These are phyloP conservation scores for Nannizzia gypsea DNA, from an alignment of 2,329 filamentous ascomycete species.

Conservation along the genomic window DNA sequence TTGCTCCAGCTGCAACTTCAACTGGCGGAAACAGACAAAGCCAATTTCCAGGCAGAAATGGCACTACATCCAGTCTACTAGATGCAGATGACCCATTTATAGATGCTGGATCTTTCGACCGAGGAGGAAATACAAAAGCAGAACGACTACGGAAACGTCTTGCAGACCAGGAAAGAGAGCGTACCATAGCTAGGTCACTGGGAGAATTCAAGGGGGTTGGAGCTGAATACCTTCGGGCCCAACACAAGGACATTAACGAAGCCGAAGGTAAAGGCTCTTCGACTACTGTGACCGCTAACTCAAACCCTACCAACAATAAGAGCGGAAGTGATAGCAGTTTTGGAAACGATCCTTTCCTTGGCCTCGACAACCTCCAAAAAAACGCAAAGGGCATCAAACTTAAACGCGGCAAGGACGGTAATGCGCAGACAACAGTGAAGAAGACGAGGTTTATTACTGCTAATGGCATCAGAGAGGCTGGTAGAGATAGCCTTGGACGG, in stretches of 20 bases:
- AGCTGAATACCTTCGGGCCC: constrained; percentile 35
- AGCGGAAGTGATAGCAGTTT: not conserved
- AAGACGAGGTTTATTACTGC: constrained; percentile 71
- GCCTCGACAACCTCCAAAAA: constrained; percentile 19
- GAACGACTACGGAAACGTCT: constrained; percentile 34
- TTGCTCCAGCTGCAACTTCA: constrained; percentile 26
- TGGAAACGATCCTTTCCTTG: constrained; percentile 13
- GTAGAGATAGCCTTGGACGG: constrained; percentile 57
- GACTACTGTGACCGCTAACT: constrained; percentile 1
- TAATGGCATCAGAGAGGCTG: constrained; percentile 65
- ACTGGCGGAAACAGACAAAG: not conserved
- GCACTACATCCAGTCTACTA: constrained; percentile 31
- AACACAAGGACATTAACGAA: constrained; percentile 16
- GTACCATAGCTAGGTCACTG: constrained; percentile 34
- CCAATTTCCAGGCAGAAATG: constrained; percentile 5
- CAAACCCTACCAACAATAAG: not conserved
- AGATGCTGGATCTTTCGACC: constrained; percentile 25
- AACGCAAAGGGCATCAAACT: constrained; percentile 31
- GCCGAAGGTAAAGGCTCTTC: constrained; percentile 3
- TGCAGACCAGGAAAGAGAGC: constrained; percentile 33
- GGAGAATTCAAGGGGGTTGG: constrained; percentile 27
- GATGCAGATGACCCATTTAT: constrained; percentile 35
- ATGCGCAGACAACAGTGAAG: constrained; percentile 30
- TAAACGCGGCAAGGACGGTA: constrained; percentile 23
- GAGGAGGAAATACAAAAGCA: constrained; percentile 31